Conservation (phyloP, 495 filamentous ascomycete species). For the Mycothermus thermophilus region DNA sequence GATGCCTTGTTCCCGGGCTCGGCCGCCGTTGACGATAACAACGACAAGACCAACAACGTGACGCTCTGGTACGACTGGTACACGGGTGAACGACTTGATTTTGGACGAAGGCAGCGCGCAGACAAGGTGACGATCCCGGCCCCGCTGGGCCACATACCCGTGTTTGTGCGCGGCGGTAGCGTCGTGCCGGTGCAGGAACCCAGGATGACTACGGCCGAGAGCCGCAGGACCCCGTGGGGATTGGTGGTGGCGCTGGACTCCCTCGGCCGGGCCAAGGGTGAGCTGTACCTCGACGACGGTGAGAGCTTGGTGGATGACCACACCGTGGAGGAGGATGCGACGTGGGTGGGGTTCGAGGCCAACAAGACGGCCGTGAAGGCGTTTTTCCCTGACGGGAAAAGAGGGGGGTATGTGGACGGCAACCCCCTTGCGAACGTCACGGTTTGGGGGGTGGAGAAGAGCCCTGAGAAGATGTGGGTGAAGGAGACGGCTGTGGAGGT, state of each 20-base stretch:
- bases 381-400: no score
- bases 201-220: slow-evolving; percentile 52
- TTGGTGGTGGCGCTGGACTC: slow-evolving; percentile 48
- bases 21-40: slow-evolving; percentile 39
- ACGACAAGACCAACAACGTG: no score
- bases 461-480: slow-evolving; percentile 33
- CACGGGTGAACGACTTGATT: slow-evolving; percentile 45
- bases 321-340: slow-evolving; percentile 43
- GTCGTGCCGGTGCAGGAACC: slow-evolving; percentile 60
- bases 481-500: slow-evolving; percentile 33
- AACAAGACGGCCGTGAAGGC: no score
- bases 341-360: slow-evolving; percentile 43
- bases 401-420: slow-evolving; percentile 41
- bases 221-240: slow-evolving; percentile 54
- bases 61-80: slow-evolving; percentile 79
- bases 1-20: slow-evolving; percentile 71
- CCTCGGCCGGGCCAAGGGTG: slow-evolving; percentile 46
- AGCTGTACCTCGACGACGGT: slow-evolving; percentile 74
- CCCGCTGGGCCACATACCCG: slow-evolving; percentile 65
- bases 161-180: slow-evolving; percentile 58
- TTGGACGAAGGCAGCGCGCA: no score
- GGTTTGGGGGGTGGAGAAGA: slow-evolving; percentile 43
- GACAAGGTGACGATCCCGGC: slow-evolving; percentile 65
- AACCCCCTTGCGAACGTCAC: slow-evolving; percentile 54
- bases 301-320: slow-evolving; percentile 51